Evolutionary conservation across 768 basidiomycete species (phyloP), one percentile per base, ranked within the genome.

Genomic region (Hygrocybe coccinea): DNA sequence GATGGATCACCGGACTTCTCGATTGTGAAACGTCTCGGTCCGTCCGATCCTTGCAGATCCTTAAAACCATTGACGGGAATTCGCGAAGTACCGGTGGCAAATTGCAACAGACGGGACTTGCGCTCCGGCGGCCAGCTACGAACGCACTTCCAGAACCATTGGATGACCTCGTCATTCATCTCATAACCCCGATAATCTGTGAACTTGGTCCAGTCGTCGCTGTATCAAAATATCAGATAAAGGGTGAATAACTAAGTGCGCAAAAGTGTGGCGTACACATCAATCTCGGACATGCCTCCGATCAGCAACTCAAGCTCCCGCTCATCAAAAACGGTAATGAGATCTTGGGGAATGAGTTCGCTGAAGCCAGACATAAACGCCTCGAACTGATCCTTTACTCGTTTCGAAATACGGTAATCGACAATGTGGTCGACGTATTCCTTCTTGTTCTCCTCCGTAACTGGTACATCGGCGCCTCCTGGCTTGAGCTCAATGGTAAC

Each of bases 91-190:
- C 95, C 95, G 19, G 95, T 97, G 6, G 95, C 93, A 68, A 99
- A 99, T 71, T 98, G 95, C 52, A 98, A 76, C 50, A 97, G 73
- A 33, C 95, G 90, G 12, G 91, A 94, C 76, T 99, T 99, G 72
- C 95, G 87, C 76, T 99, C 97, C 1, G 95, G 86, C 10, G 97
- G 95, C 97, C 97, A 99, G 63, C 87, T 85, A 62, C 91, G 88
- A 44, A 99, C 91, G 64, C 92, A 94, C 75, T 97, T 93, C 97
- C 97, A 99, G 87, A 99, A 99, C 97, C 97, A 99, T 67, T 97
- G 93, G 55, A 99, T 95, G 47, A 95, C 91, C 65, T 95, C 92
- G 67, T 95, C 93, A 64, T 87, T 89, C 73, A 91, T 85, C 73
- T 94, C 91, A 67, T 95, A 95, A 14, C 93, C 95, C 60, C 95